Evolutionary conservation across 176 grass and related monocot species (phyloP).

Genomic region (Cocos nucifera): DNA sequence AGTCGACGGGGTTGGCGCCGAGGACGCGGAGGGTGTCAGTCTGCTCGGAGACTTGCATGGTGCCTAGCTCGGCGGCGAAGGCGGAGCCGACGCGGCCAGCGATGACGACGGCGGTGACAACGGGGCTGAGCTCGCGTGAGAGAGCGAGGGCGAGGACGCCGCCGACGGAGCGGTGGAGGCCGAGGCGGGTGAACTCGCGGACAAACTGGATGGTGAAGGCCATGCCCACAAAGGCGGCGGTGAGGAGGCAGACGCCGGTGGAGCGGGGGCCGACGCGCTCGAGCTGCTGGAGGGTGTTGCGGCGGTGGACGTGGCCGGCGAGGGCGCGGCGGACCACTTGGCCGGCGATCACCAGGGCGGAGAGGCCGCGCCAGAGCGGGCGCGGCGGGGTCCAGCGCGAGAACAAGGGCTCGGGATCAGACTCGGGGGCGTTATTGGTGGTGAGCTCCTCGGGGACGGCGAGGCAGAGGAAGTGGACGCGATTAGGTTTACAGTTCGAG

Average conservation of each 20-base stretch:
- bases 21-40: constrained; percentile 87
- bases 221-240: constrained; percentile 93
- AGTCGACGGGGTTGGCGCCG: constrained; percentile 73
- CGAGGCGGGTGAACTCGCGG: constrained; percentile 96
- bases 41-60: constrained; percentile 98
- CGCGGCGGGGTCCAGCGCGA: constrained; percentile 55
- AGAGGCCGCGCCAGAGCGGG: constrained; percentile 78
- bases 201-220: constrained; percentile 99
- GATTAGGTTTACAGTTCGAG: constrained; percentile 6
- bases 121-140: constrained; percentile 76
- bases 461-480: constrained; percentile 16
- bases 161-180: constrained; percentile 89
- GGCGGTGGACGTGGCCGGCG: constrained; percentile 65
- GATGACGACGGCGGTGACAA: constrained; percentile 76
- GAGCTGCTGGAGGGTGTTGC: constrained; percentile 86
- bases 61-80: constrained; percentile 96
- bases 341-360: constrained; percentile 67
- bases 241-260: constrained; percentile 82
- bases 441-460: constrained; percentile 9
- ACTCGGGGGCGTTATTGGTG: constrained; percentile 32
- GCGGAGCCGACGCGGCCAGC: constrained; percentile 82
- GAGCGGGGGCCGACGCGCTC: constrained; percentile 66
- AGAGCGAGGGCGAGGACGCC: constrained; percentile 91
- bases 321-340: constrained; percentile 76
- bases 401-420: constrained; percentile 17